These are phyloP conservation scores for Suaeda aralocaspica DNA, from an alignment of 148 eudicot genomes.

Conservation along the genomic window DNA sequence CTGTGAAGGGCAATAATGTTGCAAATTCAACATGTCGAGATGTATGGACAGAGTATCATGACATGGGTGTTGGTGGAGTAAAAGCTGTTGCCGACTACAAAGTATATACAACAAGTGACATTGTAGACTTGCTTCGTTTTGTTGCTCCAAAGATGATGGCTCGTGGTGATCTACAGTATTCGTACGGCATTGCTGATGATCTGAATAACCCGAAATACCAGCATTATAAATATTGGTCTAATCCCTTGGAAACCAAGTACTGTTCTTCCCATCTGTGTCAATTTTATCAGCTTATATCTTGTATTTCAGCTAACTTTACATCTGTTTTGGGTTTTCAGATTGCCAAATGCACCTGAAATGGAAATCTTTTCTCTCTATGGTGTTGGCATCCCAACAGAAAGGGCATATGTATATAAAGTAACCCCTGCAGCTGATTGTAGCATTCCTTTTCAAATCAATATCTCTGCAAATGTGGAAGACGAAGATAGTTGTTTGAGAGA, in stretches of 20 bases:
- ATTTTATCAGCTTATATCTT: neutral
- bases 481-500: slow-evolving; percentile 51
- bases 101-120: slow-evolving; percentile 69
- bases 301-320: neutral
- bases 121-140: slow-evolving; percentile 65
- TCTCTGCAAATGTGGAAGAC: slow-evolving; percentile 49
- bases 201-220: slow-evolving; percentile 75
- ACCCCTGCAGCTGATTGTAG: slow-evolving; percentile 65
- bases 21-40: slow-evolving; percentile 75
- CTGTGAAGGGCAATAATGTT: slow-evolving; percentile 65
- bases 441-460: slow-evolving; percentile 82
- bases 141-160: slow-evolving; percentile 97
- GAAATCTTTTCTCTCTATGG: slow-evolving; percentile 84
- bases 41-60: slow-evolving; percentile 97
- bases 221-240: slow-evolving; percentile 93
- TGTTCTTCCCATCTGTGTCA: slow-evolving; percentile 5
- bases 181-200: slow-evolving; percentile 89
- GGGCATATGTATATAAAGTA: slow-evolving; percentile 73
- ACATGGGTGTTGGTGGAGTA: slow-evolving; percentile 87
- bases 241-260: slow-evolving; percentile 88
- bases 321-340: slow-evolving; percentile 36
- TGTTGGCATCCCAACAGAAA: slow-evolving; percentile 85
- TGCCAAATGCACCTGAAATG: slow-evolving; percentile 97
- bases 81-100: slow-evolving; percentile 81
- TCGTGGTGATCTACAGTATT: slow-evolving; percentile 77